Base-by-base conservation (phyloP, 441 rosid species). In the Biscutella auriculata region DNA sequence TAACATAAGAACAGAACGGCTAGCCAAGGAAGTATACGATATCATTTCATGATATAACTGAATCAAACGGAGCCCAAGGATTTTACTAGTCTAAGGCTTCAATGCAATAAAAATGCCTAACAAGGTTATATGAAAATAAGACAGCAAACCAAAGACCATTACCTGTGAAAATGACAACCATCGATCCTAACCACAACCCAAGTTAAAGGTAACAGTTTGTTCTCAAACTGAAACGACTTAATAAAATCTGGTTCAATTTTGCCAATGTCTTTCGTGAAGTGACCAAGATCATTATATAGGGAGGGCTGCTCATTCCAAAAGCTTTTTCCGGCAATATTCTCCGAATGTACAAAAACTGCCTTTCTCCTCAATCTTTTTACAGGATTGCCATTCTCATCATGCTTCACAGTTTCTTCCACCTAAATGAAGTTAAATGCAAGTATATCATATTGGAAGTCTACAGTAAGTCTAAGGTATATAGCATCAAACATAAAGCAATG, bases 141-240 rank as follows among this genome's bases (percentile, higher is more conserved):
- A 6, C 5, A 16, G 10, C 11, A 37, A 13, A 35, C 9, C 21
- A 62, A 26, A 54, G 47, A 47, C 45, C 6, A 62, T 67, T 71
- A 86, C 97, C 95, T 80, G 83, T 93, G 98, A 78, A 93, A 93
- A 70, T 93, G 95, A 72, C 90, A 87, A 60, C 97, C 97, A 69
- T 88, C 98, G 66, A 88, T 82, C 69, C 98, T 79, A 63, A 93
- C 66, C 35, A 93, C 85, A 23, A 83, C 72, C 95, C 97, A 93
- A 28, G 88, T 83, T 44, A 74, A 79, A 52, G 85, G 90, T 81
- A 88, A 72, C 82, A 88, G 56, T 66, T 82, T 88, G 69, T 67
- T 82, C 61, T 88, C 95, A 50, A 77, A 87, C 66, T 70, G 64
- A 71, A 88, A 93, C 49, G 85, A 86, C 54, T 75, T 73, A 13